Base-by-base conservation (phyloP, 2,329 filamentous ascomycete species). In the Calycina herbarum region DNA sequence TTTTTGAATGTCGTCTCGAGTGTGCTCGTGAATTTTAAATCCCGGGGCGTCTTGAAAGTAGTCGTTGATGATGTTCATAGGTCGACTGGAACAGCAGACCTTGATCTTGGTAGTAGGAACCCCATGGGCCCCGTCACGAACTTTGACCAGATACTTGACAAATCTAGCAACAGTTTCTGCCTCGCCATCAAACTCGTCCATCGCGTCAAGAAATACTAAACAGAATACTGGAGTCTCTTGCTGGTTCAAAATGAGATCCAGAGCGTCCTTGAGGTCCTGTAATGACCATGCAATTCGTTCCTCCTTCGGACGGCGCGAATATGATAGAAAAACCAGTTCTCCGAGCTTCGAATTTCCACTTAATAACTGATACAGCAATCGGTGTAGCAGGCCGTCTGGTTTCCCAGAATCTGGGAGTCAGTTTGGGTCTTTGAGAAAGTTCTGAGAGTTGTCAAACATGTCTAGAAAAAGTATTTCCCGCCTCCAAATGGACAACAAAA, bases 141-240 rank as follows among this genome's bases (percentile, higher is more conserved):
- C 59, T 54, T 35, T 29, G 17, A 29, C 11, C 6, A 54, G 15
- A 10, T 51, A n/a, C 7, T 61, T 51, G 24, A 61, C 24, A 13
- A 61, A 51, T 13, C 33, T n/a, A 8, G 59, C 42, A 8, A 61
- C 27, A n/a, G 20, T 31, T 17, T 51, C 42, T 17, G 20, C 15
- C 1, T 61, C 45, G 27, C 59, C 59, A 31, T 33, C 15, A 31
- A 63, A 67, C 33, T 67, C 66, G 33, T 67, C 64, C 27, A 66
- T 20, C 6, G 64, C 64, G 24, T 67, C 64, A 24, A 67, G 59
- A 24, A 67, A 64, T n/a, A 67, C 58, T 2, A 42, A 51, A 40
- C 63, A 24, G 62, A 20, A 38, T 51, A 66, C 33, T 61, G 24
- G 8, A 27, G 27, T 45, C 11, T 27, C 27, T 15, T 60, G 24